phyloP scores from a whole-genome alignment of 139 green algal genomes.

The Coelastrella sp. region DNA sequence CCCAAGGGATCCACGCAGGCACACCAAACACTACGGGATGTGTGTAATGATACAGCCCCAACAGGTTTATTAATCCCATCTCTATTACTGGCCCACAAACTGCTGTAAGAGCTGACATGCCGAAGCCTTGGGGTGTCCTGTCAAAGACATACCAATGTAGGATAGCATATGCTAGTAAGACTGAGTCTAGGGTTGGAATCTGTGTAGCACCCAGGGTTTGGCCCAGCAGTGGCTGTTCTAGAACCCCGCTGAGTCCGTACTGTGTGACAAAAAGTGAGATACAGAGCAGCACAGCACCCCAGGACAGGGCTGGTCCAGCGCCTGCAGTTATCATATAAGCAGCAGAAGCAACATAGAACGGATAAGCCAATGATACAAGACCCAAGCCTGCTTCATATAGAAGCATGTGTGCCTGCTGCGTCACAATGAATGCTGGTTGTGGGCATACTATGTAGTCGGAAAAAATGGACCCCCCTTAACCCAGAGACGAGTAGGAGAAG shows the following conservation, averaged over 20 bases:
- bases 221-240: conserved; percentile 54
- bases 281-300: conserved; percentile 54
- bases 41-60: conserved; percentile 62
- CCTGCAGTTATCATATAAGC: not conserved
- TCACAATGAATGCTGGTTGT: no score
- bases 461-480: no score
- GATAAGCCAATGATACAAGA: not conserved
- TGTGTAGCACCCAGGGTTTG: conserved; percentile 15
- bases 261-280: conserved; percentile 67
- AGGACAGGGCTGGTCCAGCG: conserved; percentile 5
- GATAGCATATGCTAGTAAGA: conserved; percentile 39
- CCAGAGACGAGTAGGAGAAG: no score
- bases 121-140: conserved; percentile 53
- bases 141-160: conserved; percentile 55
- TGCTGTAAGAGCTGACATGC: conserved; percentile 57
- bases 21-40: conserved; percentile 55
- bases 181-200: conserved; percentile 19
- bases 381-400: no score
- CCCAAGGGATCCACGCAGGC: conserved; percentile 69
- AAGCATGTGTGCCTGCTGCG: no score
- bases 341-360: not conserved
- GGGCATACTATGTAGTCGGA: no score
- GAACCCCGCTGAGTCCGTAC: conserved; percentile 57
- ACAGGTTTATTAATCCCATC: conserved; percentile 55
- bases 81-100: conserved; percentile 54